A percentile compares a stretch with the other conserved stretches of the same genome.
Evolutionary conservation across 306 rosid genomes (phyloP).

Genomic region (Quercus dentata): DNA sequence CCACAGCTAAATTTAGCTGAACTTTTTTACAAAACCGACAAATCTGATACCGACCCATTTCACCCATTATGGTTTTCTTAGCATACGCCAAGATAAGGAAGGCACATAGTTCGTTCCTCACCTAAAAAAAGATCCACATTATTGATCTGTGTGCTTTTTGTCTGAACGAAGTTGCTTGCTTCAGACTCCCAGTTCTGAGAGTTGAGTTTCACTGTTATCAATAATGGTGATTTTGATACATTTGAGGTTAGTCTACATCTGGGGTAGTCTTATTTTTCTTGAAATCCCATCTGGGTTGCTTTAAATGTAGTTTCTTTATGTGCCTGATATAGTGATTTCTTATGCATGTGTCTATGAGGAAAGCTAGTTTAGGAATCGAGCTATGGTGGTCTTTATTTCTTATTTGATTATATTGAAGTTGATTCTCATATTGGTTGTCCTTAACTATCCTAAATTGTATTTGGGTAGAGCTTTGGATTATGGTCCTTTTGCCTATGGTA

Average conservation of each 20-base stretch:
- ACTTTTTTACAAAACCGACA: conserved; percentile 9
- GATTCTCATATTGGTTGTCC: not conserved
- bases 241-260: conserved; percentile 26
- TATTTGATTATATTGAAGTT: not conserved
- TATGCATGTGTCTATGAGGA: not conserved
- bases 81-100: not conserved
- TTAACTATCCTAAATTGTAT: not conserved
- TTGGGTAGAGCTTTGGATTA: conserved; percentile 1
- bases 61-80: conserved; percentile 11
- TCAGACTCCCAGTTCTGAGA: not conserved
- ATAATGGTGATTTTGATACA: conserved; percentile 22
- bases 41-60: conserved; percentile 24
- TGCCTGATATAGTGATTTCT: not conserved
- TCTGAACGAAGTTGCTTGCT: conserved; percentile 24
- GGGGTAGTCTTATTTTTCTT: conserved; percentile 22
- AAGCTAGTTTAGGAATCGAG: not conserved
- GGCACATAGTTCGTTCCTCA: conserved; percentile 7
- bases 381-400: not conserved
- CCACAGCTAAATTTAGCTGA: not conserved
- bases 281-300: conserved; percentile 32
- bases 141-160: not conserved
- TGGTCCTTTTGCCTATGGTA: not conserved
- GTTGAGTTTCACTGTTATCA: conserved; percentile 11
- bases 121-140: not conserved
- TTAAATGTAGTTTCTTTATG: conserved; percentile 13